phyloP scores from a whole-genome alignment of 2,329 filamentous ascomycete genomes.

The Colletotrichum paranaense region DNA sequence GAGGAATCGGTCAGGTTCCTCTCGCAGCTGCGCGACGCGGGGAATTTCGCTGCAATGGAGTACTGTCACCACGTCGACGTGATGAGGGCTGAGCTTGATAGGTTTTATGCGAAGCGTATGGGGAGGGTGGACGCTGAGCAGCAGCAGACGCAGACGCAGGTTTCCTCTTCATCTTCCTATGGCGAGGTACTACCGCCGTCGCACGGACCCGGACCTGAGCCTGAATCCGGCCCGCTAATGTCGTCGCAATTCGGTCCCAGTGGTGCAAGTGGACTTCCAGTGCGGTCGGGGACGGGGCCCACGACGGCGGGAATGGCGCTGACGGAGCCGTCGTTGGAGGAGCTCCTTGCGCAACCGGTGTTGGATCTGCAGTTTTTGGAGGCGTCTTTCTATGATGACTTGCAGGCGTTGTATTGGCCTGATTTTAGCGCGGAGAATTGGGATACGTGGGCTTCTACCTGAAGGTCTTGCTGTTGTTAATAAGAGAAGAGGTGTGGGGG shows the following conservation, averaged over 20 bases:
- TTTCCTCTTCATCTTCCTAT: neutral
- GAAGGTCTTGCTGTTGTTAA: neutral
- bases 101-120: conserved; percentile 15
- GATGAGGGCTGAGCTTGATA: conserved; percentile 38
- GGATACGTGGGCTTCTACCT: conserved; percentile 19
- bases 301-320: conserved; percentile 48
- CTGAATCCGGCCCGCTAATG: neutral
- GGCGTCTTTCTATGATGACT: conserved; percentile 34
- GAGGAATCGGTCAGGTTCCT: conserved; percentile 51
- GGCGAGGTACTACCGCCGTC: neutral
- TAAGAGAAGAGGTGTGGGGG: no score
- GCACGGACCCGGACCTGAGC: neutral
- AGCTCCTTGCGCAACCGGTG: conserved; percentile 46
- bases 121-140: no score
- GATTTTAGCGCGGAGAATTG: conserved; percentile 36
- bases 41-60: conserved; percentile 54
- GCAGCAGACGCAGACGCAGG: neutral
- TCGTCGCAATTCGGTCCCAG: neutral
- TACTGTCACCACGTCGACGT: conserved; percentile 53
- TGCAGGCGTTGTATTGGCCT: conserved; percentile 37
- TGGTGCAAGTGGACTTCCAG: neutral
- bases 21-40: conserved; percentile 49
- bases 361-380: conserved; percentile 48
- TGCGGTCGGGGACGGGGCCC: neutral
- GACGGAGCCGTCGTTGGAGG: conserved; percentile 49